Evolutionary conservation across 73 alveolate species (phyloP).

Genomic region (Strombidium stylifer): DNA sequence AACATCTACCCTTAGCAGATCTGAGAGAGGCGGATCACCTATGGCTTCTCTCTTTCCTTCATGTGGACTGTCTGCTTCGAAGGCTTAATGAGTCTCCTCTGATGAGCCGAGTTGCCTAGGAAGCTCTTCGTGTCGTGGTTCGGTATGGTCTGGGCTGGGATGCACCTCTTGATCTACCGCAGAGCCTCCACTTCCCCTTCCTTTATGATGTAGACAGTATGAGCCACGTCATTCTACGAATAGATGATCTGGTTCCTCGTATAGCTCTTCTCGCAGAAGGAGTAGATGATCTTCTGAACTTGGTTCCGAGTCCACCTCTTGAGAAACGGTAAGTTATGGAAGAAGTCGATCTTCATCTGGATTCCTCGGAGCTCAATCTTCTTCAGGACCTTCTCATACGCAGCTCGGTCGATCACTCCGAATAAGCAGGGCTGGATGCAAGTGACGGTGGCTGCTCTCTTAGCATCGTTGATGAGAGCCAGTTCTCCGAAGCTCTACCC

Average conservation of each 20-base stretch:
- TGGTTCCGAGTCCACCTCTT: conserved; percentile 44
- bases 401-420: conserved; percentile 43
- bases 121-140: too few relatives aligned
- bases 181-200: conserved; percentile 55
- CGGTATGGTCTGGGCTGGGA: too few relatives aligned
- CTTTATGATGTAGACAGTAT: conserved; percentile 20
- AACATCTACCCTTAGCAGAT: too few relatives aligned
- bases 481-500: conserved; percentile 75
- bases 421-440: conserved; percentile 54
- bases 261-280: conserved; percentile 21
- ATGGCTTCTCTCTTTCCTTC: too few relatives aligned
- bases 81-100: too few relatives aligned
- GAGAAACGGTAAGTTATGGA: conserved; percentile 46
- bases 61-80: too few relatives aligned
- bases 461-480: conserved; percentile 62
- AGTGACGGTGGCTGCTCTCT: conserved; percentile 70
- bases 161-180: conserved; percentile 9
- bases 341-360: conserved; percentile 30
- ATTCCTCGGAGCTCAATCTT: conserved; percentile 37
- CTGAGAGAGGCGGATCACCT: too few relatives aligned
- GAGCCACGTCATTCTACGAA: conserved; percentile 35
- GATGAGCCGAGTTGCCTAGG: too few relatives aligned
- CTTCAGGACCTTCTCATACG: conserved; percentile 28
- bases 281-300: conserved; percentile 33
- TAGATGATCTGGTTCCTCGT: conserved; percentile 27